Percentiles rank a stretch among this genome's conserved stretches.
These are phyloP conservation scores for Vitis rupestris DNA, from an alignment of 164 flowering plant species.

Conservation along the genomic window DNA sequence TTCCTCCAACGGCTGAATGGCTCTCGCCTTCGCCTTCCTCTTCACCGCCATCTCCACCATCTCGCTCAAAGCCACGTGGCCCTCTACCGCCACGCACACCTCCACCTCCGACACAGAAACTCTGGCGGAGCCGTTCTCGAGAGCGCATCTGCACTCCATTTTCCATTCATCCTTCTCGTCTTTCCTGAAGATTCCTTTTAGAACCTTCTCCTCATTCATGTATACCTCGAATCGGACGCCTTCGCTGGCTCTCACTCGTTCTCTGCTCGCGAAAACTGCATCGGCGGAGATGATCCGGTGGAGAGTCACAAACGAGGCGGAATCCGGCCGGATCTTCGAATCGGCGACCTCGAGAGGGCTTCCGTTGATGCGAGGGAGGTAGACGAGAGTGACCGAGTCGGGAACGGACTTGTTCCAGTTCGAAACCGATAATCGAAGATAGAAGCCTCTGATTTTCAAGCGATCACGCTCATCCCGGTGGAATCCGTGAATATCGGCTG, in stretches of 20 bases:
- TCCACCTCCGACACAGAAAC: conserved; percentile 28
- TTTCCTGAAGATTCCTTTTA: conserved; percentile 53
- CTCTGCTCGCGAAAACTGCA: conserved; percentile 42
- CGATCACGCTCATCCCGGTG: conserved; percentile 18
- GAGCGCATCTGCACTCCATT: conserved; percentile 43
- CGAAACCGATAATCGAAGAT: conserved; percentile 29
- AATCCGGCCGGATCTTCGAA: conserved; percentile 42
- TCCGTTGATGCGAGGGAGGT: conserved; percentile 53
- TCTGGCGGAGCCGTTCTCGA: conserved; percentile 22
- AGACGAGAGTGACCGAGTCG: conserved; percentile 51
- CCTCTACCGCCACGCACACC: conserved; percentile 51
- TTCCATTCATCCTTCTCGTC: conserved; percentile 43
- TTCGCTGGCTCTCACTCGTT: conserved; percentile 43
- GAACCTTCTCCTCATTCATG: conserved; percentile 46
- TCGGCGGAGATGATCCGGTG: conserved; percentile 35
- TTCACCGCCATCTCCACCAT: conserved; percentile 45
- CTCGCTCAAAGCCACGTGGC: conserved; percentile 38
- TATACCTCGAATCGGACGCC: conserved; percentile 67
- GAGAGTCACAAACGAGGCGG: conserved; percentile 55
- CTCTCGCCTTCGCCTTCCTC: conserved; percentile 23
- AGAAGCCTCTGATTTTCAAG: conserved; percentile 45
- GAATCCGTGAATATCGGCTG: conserved; percentile 28
- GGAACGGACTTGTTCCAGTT: conserved; percentile 22
- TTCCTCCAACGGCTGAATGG: conserved; percentile 41
- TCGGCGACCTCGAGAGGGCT: conserved; percentile 42